Conservation (phyloP, 345 rosid genomes). For the Alliaria petiolata region DNA sequence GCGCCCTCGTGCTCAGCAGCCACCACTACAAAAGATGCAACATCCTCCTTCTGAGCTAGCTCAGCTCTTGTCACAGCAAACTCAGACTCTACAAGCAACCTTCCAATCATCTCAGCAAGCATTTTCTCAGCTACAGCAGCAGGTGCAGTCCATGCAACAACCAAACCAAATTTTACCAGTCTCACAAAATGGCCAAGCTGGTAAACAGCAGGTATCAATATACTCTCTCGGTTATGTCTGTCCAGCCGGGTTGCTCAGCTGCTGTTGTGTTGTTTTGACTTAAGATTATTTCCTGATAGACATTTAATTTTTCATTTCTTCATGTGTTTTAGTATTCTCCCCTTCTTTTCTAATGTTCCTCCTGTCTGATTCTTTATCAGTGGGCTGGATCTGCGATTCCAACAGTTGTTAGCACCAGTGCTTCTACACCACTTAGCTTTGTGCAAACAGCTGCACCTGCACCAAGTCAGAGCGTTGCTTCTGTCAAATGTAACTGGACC, state of each 20-base stretch:
- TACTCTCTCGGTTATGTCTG: constrained; percentile 1
- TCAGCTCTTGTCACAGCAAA: constrained; percentile 88
- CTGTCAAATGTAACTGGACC: constrained; percentile 80
- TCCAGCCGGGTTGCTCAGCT: not conserved
- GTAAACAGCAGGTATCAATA: constrained; percentile 66
- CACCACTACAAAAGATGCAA: constrained; percentile 55
- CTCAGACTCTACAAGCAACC: constrained; percentile 83
- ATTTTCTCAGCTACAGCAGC: constrained; percentile 92
- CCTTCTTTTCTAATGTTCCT: constrained; percentile 15
- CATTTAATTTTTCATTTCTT: not conserved
- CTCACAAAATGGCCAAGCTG: constrained; percentile 54
- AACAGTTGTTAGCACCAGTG: constrained; percentile 38
- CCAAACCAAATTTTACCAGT: constrained; percentile 47
- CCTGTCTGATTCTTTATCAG: constrained; percentile 35
- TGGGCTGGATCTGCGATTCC: constrained; percentile 58
- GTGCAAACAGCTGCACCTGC: constrained; percentile 43
- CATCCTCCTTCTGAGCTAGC: constrained; percentile 94
- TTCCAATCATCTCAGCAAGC: constrained; percentile 94
- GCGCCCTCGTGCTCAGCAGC: constrained; percentile 55
- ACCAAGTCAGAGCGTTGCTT: constrained; percentile 33
- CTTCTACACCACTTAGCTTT: constrained; percentile 42
- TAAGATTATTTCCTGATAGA: not conserved
- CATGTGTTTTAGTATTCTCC: not conserved
- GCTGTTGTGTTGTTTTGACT: not conserved
- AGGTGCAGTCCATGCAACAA: constrained; percentile 87